Evolutionary conservation across 768 basidiomycete species (phyloP).

Genomic region (Kwoniella pini): DNA sequence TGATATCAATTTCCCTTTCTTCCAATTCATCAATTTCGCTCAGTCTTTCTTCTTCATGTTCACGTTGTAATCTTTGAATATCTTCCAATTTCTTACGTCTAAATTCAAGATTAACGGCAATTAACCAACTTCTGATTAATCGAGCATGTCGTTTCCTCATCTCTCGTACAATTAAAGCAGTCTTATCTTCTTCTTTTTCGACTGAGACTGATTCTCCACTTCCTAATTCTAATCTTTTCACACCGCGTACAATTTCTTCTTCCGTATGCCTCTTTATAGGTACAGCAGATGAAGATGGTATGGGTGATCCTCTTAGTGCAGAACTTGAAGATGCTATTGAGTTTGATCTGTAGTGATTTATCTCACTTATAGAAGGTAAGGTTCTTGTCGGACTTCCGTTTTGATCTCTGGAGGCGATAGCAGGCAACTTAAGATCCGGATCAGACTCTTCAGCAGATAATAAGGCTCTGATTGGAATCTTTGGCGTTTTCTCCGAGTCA

Average conservation of each 20-base stretch:
- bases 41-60: slow-evolving; percentile 11
- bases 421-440: slow-evolving; percentile 44
- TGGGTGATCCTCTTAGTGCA: slow-evolving; percentile 15
- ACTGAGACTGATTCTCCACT: slow-evolving; percentile 9
- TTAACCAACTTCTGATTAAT: slow-evolving; percentile 42
- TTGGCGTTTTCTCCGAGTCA: slow-evolving; percentile 33
- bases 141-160: slow-evolving; percentile 37
- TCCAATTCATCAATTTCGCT: slow-evolving; percentile 12
- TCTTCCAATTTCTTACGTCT: slow-evolving; percentile 26
- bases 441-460: slow-evolving; percentile 35
- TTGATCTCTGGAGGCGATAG: slow-evolving; percentile 21
- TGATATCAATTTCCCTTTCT: slow-evolving; percentile 37
- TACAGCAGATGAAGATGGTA: slow-evolving; percentile 7
- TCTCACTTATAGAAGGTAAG: slow-evolving; percentile 2
- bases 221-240: slow-evolving; percentile 47
- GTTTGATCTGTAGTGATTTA: slow-evolving; percentile 6
- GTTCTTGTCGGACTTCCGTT: neutral
- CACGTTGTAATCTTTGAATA: slow-evolving; percentile 8
- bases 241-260: slow-evolving; percentile 42
- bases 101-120: slow-evolving; percentile 47
- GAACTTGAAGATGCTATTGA: slow-evolving; percentile 7
- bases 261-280: slow-evolving; percentile 48
- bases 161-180: slow-evolving; percentile 12
- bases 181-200: slow-evolving; percentile 7
- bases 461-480: slow-evolving; percentile 39